Percentiles rank a stretch among this genome's conserved stretches.
Evolutionary conservation across 2,329 filamentous ascomycete genomes (phyloP).

Genomic region (Talaromyces sp.): DNA sequence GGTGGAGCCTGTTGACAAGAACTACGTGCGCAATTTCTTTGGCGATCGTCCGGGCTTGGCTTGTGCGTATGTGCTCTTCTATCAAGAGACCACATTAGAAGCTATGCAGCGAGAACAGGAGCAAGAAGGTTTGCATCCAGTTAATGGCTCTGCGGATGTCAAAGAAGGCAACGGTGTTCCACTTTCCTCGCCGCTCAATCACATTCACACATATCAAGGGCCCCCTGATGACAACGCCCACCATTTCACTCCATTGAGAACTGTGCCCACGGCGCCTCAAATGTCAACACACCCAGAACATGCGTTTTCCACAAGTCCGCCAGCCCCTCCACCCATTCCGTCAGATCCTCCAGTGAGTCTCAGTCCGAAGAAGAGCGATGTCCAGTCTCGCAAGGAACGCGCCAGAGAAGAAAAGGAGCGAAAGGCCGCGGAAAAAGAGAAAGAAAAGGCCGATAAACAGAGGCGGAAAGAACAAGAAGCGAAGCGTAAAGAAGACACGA

Average conservation of each 20-base stretch:
- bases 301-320: slow-evolving; percentile 15
- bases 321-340: slow-evolving; percentile 26
- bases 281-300: slow-evolving; percentile 41
- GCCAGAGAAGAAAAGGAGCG: slow-evolving; percentile 55
- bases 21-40: slow-evolving; percentile 95
- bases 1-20: slow-evolving; percentile 95
- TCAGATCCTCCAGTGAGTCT: slow-evolving; percentile 26
- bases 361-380: slow-evolving; percentile 57
- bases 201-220: slow-evolving; percentile 36
- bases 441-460: slow-evolving; percentile 52
- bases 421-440: slow-evolving; percentile 43
- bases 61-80: slow-evolving; percentile 95
- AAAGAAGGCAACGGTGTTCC: slow-evolving; percentile 29
- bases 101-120: slow-evolving; percentile 74
- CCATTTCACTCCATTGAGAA: slow-evolving; percentile 25
- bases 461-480: slow-evolving; percentile 57
- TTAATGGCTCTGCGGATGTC: slow-evolving; percentile 45
- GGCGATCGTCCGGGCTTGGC: slow-evolving; percentile 86
- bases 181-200: slow-evolving; percentile 26
- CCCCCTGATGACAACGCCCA: slow-evolving; percentile 32
- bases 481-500: slow-evolving; percentile 40
- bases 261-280: slow-evolving; percentile 40
- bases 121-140: slow-evolving; percentile 57
- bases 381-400: slow-evolving; percentile 64
- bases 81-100: slow-evolving; percentile 79